These are phyloP conservation scores for Colletotrichum lindemuthianum DNA, from an alignment of 2,329 filamentous ascomycete genomes.

Conservation along the genomic window DNA sequence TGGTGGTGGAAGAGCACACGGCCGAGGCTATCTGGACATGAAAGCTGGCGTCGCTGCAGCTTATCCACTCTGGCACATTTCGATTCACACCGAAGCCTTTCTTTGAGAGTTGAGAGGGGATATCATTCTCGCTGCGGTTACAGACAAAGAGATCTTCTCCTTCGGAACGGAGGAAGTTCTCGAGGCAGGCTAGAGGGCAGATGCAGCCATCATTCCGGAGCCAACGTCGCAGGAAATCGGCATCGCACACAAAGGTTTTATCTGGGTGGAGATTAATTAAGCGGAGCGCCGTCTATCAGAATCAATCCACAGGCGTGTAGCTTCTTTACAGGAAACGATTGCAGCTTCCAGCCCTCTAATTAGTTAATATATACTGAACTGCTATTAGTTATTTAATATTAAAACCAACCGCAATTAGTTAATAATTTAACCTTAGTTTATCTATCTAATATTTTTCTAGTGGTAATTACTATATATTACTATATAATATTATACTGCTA, in stretches of 20 bases:
- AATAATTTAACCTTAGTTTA: too few species aligned
- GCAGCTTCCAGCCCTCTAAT: too few species aligned
- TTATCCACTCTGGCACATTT: slow-evolving; percentile 48
- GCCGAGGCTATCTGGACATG: slow-evolving; percentile 62
- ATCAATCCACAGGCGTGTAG: too few species aligned
- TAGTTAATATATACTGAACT: too few species aligned
- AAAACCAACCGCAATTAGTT: too few species aligned
- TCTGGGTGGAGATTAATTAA: slow-evolving; percentile 56
- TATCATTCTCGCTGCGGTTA: slow-evolving; percentile 62
- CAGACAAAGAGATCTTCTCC: slow-evolving; percentile 62
- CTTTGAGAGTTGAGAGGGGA: slow-evolving; percentile 57
- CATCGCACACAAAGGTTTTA: slow-evolving; percentile 62
- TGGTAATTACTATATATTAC: too few species aligned
- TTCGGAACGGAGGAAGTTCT: slow-evolving; percentile 62
- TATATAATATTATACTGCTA: too few species aligned
- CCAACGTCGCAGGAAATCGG: slow-evolving; percentile 55
- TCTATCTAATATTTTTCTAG: too few species aligned
- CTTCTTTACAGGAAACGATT: too few species aligned
- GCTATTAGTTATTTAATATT: too few species aligned
- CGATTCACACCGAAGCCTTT: slow-evolving; percentile 45
- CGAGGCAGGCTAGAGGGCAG: slow-evolving; percentile 61
- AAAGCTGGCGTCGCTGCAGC: slow-evolving; percentile 60
- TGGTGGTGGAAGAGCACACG: slow-evolving; percentile 51
- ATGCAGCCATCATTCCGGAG: slow-evolving; percentile 61
- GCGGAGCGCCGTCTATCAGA: too few species aligned